Conservation (phyloP, 2,329 filamentous ascomycete species). For the Cladophialophora psammophila region DNA sequence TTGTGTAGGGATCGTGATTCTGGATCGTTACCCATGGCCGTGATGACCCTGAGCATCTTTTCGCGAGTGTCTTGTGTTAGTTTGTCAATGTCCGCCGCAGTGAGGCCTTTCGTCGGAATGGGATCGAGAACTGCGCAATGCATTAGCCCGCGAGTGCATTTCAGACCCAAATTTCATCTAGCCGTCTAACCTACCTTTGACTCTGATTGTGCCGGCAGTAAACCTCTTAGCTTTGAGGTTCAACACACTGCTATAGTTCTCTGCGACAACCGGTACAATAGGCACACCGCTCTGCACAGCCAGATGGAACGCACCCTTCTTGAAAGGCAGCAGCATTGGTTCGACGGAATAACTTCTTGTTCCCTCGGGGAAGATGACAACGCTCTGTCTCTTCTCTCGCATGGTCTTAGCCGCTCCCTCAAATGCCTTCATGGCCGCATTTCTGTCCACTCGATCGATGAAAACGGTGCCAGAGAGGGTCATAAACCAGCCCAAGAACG, state of each 20-base stretch:
- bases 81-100: slow-evolving; percentile 76
- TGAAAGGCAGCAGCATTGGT: slow-evolving; percentile 88
- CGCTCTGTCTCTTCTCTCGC: slow-evolving; percentile 68
- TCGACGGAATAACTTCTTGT: slow-evolving; percentile 88
- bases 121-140: slow-evolving; percentile 72
- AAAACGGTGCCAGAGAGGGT: slow-evolving; percentile 86
- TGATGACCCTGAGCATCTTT: slow-evolving; percentile 72
- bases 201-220: slow-evolving; percentile 72
- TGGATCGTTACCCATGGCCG: slow-evolving; percentile 47
- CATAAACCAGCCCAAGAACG: slow-evolving; percentile 96
- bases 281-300: slow-evolving; percentile 93
- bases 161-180: background rate
- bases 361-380: slow-evolving; percentile 73
- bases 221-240: slow-evolving; percentile 71
- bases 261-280: slow-evolving; percentile 83
- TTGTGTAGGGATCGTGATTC: slow-evolving; percentile 20
- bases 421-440: slow-evolving; percentile 85
- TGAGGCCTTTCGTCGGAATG: slow-evolving; percentile 77
- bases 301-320: slow-evolving; percentile 97
- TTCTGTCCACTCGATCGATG: slow-evolving; percentile 87
- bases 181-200: slow-evolving; percentile 67
- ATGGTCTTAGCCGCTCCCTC: slow-evolving; percentile 83
- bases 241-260: slow-evolving; percentile 79
- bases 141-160: slow-evolving; percentile 7
- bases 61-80: slow-evolving; percentile 73